A percentile compares a stretch with the other conserved stretches of the same genome.
phyloP scores from a whole-genome alignment of 345 rosid genomes.

The Eucalyptus sp. region DNA sequence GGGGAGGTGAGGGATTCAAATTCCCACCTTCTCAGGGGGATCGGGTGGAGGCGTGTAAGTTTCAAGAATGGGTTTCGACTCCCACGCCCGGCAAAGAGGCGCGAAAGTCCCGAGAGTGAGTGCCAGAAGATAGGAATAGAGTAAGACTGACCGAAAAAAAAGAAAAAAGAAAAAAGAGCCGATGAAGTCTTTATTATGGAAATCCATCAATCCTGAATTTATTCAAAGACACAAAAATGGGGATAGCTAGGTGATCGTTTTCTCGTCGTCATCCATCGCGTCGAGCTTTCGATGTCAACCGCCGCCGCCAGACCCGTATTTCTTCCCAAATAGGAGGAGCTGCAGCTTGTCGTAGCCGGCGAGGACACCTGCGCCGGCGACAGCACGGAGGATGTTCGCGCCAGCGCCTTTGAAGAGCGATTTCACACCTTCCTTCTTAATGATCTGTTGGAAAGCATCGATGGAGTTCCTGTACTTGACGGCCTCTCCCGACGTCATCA shows the following conservation, averaged over 20 bases:
- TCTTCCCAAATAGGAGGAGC: slow-evolving; percentile 68
- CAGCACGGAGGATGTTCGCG: slow-evolving; percentile 78
- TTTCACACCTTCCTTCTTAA: slow-evolving; percentile 67
- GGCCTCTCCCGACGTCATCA: slow-evolving; percentile 96
- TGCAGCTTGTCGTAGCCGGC: slow-evolving; percentile 88
- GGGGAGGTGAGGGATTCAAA: too few relatives aligned
- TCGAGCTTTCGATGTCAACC: not conserved
- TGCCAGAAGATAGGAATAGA: too few relatives aligned
- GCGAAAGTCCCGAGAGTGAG: too few relatives aligned
- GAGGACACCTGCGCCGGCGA: slow-evolving; percentile 95
- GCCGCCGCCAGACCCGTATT: slow-evolving; percentile 68
- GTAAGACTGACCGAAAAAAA: too few relatives aligned
- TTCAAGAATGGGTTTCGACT: too few relatives aligned
- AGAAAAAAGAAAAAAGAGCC: too few relatives aligned
- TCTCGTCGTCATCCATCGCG: not conserved
- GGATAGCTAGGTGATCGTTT: not conserved
- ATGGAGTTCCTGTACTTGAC: slow-evolving; percentile 73
- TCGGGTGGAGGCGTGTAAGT: too few relatives aligned
- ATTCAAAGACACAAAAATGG: not conserved
- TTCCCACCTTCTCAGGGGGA: too few relatives aligned
- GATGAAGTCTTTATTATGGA: not conserved
- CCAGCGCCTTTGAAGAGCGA: slow-evolving; percentile 92
- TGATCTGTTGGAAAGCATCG: slow-evolving; percentile 58
- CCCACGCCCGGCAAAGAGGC: too few relatives aligned
- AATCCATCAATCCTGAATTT: not conserved